phyloP scores from a whole-genome alignment of 139 green algal genomes.

The Chloropicon primus region DNA sequence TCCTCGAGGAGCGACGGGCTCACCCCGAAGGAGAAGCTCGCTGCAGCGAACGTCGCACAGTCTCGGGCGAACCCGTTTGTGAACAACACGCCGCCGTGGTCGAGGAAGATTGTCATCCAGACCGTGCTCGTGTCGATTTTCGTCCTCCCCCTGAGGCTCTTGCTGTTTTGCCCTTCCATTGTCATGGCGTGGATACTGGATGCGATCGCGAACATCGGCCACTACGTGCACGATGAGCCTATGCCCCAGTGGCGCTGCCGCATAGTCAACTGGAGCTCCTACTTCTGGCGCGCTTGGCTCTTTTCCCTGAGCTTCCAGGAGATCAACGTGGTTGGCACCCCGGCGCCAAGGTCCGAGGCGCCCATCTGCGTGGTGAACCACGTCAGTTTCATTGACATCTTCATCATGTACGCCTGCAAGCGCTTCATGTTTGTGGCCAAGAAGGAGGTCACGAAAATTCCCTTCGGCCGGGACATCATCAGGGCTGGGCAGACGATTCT shows the following conservation, averaged over 20 bases:
- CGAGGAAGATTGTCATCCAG: background rate
- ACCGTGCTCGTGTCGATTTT: background rate
- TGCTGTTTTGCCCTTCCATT: background rate
- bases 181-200: background rate
- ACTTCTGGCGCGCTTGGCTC: background rate
- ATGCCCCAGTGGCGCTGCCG: background rate
- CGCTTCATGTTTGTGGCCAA: background rate
- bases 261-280: background rate
- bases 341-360: background rate
- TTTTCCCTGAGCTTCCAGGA: background rate
- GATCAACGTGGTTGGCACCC: background rate
- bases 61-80: background rate
- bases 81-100: background rate
- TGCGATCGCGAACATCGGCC: background rate
- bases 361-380: background rate
- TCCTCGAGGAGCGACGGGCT: background rate
- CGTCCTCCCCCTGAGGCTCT: background rate
- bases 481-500: background rate
- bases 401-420: background rate
- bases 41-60: background rate
- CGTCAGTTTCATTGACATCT: background rate
- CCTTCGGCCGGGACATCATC: background rate
- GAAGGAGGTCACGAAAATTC: background rate
- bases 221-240: background rate
- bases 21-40: background rate